Percentiles rank a stretch among this genome's conserved stretches.
Conservation (phyloP, 2,329 filamentous ascomycete genomes). For the Penicillium italicum region DNA sequence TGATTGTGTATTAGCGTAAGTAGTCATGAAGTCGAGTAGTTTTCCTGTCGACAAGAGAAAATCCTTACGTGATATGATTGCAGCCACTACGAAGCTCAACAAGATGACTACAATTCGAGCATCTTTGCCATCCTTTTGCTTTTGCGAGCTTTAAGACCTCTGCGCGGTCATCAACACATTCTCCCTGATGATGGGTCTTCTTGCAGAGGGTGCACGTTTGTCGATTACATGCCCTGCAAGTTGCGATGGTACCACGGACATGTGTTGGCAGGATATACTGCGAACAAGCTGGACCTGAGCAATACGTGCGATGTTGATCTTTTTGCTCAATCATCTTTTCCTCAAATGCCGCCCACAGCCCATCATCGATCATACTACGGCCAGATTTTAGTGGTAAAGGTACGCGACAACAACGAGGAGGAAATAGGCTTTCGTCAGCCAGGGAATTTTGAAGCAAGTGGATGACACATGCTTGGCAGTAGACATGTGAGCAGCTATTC, state of each 20-base stretch:
- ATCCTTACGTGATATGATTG: conserved; percentile 35
- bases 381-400: conserved; percentile 14
- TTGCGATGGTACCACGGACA: conserved; percentile 15
- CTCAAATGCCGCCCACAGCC: conserved; percentile 10
- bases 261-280: conserved; percentile 21
- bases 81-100: conserved; percentile 33
- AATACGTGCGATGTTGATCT: conserved; percentile 27
- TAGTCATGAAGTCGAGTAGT: too few relatives aligned
- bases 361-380: conserved; percentile 7
- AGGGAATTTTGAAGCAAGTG: conserved; percentile 18
- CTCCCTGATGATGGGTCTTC: conserved; percentile 13
- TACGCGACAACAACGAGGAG: conserved; percentile 28
- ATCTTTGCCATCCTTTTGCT: conserved; percentile 69
- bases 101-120: conserved; percentile 65
- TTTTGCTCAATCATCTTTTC: conserved; percentile 24
- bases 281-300: conserved; percentile 21
- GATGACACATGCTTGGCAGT: conserved; percentile 22
- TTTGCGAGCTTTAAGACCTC: conserved; percentile 58
- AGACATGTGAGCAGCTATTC: conserved; percentile 19
- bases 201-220: conserved; percentile 28
- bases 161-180: conserved; percentile 28
- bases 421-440: conserved; percentile 25
- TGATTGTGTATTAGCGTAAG: neutral
- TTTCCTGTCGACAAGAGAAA: neutral
- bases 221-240: conserved; percentile 19